These are phyloP conservation scores for Aureobasidium lini DNA, from an alignment of 2,329 filamentous ascomycete species.

Conservation along the genomic window DNA sequence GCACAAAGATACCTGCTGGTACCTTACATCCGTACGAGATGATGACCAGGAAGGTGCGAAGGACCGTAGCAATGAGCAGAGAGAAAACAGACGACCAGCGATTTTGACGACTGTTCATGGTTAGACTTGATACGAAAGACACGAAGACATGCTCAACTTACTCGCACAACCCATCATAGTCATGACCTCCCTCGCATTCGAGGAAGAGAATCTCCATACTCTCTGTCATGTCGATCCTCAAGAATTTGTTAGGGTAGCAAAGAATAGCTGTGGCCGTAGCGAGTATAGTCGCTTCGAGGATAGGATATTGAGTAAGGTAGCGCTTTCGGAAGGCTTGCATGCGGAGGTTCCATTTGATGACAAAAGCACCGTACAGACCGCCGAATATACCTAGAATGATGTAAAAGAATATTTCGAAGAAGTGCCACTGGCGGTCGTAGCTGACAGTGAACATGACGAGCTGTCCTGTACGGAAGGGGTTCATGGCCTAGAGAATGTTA, in stretches of 20 bases:
- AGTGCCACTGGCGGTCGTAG: slow-evolving; percentile 96
- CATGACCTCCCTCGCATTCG: slow-evolving; percentile 82
- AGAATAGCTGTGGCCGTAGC: slow-evolving; percentile 78
- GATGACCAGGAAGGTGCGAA: slow-evolving; percentile 80
- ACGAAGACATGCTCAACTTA: slow-evolving; percentile 29
- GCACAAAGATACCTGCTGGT: slow-evolving; percentile 94
- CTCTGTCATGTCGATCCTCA: slow-evolving; percentile 97
- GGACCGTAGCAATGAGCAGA: slow-evolving; percentile 67
- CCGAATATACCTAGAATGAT: slow-evolving; percentile 87
- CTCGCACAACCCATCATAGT: slow-evolving; percentile 87
- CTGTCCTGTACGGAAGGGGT: slow-evolving; percentile 93
- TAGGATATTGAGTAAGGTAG: slow-evolving; percentile 74
- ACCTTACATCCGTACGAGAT: slow-evolving; percentile 98
- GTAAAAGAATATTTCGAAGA: slow-evolving; percentile 92
- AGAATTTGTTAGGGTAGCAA: slow-evolving; percentile 94
- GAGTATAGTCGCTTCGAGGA: slow-evolving; percentile 78
- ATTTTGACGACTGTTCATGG: slow-evolving; percentile 45
- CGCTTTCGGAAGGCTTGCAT: slow-evolving; percentile 90
- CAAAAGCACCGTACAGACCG: slow-evolving; percentile 88
- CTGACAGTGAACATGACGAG: slow-evolving; percentile 98
- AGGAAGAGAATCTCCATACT: slow-evolving; percentile 97
- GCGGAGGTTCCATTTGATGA: slow-evolving; percentile 95
- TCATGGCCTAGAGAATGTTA: slow-evolving; percentile 60
- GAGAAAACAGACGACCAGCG: slow-evolving; percentile 73
- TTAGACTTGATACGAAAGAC: slow-evolving; percentile 14